Evolutionary conservation across 495 filamentous ascomycete genomes (phyloP), one percentile per base, ranked within the genome.

Genomic region (Penicillium simplicissimum): DNA sequence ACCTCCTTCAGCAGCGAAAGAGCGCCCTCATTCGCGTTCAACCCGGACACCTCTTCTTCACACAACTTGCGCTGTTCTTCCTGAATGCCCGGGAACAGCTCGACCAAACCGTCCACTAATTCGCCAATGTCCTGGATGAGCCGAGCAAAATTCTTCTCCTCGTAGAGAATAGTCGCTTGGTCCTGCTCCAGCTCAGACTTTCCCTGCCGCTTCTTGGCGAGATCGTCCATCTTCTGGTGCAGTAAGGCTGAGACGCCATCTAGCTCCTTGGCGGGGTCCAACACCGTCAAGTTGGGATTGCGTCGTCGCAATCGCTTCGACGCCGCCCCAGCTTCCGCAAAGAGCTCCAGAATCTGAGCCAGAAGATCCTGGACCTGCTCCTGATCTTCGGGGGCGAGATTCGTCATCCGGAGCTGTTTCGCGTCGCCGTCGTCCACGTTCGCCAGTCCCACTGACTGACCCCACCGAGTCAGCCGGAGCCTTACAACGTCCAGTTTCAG

Each of bases 241-340:
- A 51, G 28, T 9, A 23, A 51, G 15, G 48, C 25, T 2, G 48
- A 51, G 48, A 51, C 48, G 11, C 9, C 10, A 15, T 51, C 48
- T 13, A 51, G 28, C 15, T 51, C 48, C 48, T 51, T 51, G 11
- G 48, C 48, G 17, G 48, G 48, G 28, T 51, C 48, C 23, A 51
- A 15, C 10, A 23, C 17, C 7, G 17, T 11, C 10, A 23, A 11
- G 6, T 6, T 3, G 4, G 48, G 14, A 23, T 51, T 51, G 8
- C 17, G 17, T 3, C 23, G 19, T 23, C 31, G 17, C 6, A 51
- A 51, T 33, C 48, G 48, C 11, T 51, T 19, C 8, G 48, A 23
- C 15, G 10, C 10, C 11, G 17, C 31, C 48, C 10, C 48, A 8
- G 48, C 48, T 10, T 51, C 48, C 10, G 48, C 17, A 17, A 51